Base-by-base conservation (phyloP, 305 asterid genomes). In the Solanum hybrid region DNA sequence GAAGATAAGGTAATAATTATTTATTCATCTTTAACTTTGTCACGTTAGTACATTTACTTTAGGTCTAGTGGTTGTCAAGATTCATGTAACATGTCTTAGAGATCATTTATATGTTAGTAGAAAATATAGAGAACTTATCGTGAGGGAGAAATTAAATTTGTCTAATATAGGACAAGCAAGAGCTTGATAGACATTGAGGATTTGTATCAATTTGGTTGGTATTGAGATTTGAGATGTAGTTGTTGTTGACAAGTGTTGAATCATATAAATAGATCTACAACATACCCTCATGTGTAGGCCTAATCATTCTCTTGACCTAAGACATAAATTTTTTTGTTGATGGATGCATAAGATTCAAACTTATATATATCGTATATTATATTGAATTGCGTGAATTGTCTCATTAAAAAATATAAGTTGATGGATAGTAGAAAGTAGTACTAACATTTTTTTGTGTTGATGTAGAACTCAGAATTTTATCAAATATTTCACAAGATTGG, bases 1-100 rank as follows among this genome's bases (percentile, higher is more conserved):
- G 37, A 85, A 8, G 88, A 91, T 7, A 91, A 88, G 88, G 93
- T 89, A 89, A 89, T 17, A 7, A 38, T 17, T 24, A 20, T 60
- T 0, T 60, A 60, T 60, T 79, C 13, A 9, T 14, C n/a, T 42
- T 88, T 6, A 56, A 14, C 27, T 32, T n/a, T 64, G 4, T 16
- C 72, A 64, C 1, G 5, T 64, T 64, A 64, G 72, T 26, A 38
- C 2, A 10, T 29, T 88, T 37, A 40, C 82, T 40, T 40, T 0
- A 26, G 35, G 13, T 79, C 51, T 14, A n/a, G 12, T 35, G 10
- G 8, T 79, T 35, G 60, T 10, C 6, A n/a, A 88, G 29, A 77
- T 26, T 29, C 24, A 20, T 8, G 4, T 29, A 20, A 32, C 16
- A 69, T 24, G 29, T 69, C 16, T 10, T 24, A 13, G 22, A 8